phyloP scores from a whole-genome alignment of 352 stramenopile species.

The Phytopythium vexans region DNA sequence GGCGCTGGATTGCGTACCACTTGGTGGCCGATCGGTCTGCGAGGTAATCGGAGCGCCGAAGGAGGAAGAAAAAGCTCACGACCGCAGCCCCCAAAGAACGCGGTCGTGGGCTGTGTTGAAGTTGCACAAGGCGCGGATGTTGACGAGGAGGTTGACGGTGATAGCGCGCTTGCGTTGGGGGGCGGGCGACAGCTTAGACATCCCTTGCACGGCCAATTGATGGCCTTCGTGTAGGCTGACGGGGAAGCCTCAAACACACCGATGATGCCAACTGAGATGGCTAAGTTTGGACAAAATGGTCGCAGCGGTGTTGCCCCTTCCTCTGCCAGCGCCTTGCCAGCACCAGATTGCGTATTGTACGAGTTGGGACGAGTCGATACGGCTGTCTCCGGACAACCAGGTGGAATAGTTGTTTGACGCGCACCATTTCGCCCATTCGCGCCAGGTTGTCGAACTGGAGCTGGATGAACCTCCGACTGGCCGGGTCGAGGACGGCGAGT shows the following conservation, averaged over 20 bases:
- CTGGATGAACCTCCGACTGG: slow-evolving; percentile 3
- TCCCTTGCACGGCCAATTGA: slow-evolving; percentile 9
- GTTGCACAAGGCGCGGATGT: not conserved
- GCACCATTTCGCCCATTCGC: slow-evolving; percentile 9
- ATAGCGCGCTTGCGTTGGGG: slow-evolving; percentile 5
- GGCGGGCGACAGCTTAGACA: slow-evolving; percentile 6
- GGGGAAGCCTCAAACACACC: slow-evolving; percentile 3
- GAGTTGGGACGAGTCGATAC: not conserved
- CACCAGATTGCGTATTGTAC: no score
- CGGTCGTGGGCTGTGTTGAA: slow-evolving; percentile 10
- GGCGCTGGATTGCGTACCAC: slow-evolving; percentile 1
- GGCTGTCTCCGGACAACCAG: not conserved
- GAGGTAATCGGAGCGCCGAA: slow-evolving; percentile 9
- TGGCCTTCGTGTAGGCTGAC: slow-evolving; percentile 8
- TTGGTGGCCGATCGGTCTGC: slow-evolving; percentile 2
- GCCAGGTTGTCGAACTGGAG: slow-evolving; percentile 9
- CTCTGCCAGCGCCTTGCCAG: not conserved
- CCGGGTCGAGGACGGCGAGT: slow-evolving; percentile 8
- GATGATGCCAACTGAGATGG: slow-evolving; percentile 17
- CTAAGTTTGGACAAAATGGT: slow-evolving; percentile 15
- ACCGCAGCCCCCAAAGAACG: slow-evolving; percentile 13
- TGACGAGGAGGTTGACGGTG: not conserved
- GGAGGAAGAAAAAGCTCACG: slow-evolving; percentile 15
- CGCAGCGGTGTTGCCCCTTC: not conserved
- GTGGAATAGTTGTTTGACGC: not conserved